Percentiles rank a stretch among this genome's conserved stretches.
These are phyloP conservation scores for Colletotrichum sp. DNA, from an alignment of 2,329 filamentous ascomycete genomes.

Conservation along the genomic window DNA sequence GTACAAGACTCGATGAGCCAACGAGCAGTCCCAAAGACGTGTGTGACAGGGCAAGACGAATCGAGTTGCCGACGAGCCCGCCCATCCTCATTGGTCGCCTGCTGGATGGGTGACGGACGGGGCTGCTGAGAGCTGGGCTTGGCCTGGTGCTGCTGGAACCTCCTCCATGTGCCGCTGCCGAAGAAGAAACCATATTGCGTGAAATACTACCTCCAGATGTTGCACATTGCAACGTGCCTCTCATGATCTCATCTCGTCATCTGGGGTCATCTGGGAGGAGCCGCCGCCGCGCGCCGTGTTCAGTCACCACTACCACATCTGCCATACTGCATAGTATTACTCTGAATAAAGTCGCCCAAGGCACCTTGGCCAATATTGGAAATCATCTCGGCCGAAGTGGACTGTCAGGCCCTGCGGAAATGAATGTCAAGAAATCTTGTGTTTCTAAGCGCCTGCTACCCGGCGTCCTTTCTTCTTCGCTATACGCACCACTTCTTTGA, in stretches of 20 bases:
- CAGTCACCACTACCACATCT: background rate
- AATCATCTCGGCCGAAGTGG: background rate
- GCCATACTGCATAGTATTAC: background rate
- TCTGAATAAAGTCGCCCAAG: background rate
- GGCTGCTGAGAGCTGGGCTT: background rate
- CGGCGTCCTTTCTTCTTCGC: background rate
- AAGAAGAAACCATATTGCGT: constrained; percentile 1
- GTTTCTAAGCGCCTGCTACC: background rate
- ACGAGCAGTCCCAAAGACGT: background rate
- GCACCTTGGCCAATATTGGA: background rate
- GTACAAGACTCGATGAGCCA: background rate
- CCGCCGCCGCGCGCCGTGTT: background rate
- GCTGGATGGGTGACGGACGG: background rate
- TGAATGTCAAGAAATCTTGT: background rate
- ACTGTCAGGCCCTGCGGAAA: background rate
- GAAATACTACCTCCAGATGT: background rate
- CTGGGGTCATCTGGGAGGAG: background rate
- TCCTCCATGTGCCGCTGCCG: background rate
- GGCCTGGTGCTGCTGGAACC: background rate
- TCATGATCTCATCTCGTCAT: background rate
- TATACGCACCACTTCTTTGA: background rate
- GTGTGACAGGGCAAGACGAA: background rate
- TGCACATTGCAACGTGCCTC: background rate
- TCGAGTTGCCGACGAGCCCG: background rate
- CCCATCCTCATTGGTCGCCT: background rate